Base-by-base conservation (phyloP, 2,329 filamentous ascomycete genomes). In the Arthroderma uncinatum region DNA sequence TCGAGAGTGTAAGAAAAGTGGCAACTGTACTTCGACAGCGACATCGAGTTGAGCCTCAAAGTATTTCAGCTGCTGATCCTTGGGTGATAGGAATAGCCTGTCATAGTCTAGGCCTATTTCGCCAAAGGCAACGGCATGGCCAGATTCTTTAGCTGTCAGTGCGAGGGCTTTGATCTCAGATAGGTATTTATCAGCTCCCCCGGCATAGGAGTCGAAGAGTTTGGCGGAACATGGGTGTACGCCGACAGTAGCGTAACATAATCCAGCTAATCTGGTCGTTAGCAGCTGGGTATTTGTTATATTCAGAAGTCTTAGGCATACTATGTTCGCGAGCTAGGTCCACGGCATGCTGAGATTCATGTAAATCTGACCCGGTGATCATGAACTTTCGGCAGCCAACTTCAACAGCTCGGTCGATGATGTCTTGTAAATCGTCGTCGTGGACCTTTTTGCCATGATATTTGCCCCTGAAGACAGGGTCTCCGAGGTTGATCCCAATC, bases 101-200 rank as follows among this genome's bases (percentile, higher is more conserved):
- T 98, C 93, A 68, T 97, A 98, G 73, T 98, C 93, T 2, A 98
- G 84, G 1, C 93, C 93, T 61, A 98, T 89, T 72, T 98, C 93
- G 53, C 93, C 93, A 69, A 96, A 90, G 5, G 93, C 92, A 5
- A 82, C 80, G 0, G 89, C 84, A 40, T 87, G 78, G 0, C 81
- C 79, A 9, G 70, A 69, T 53, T 71, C 69, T 63, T 82, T 82
- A 0, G 82, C 80, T 36, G 82, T 73, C 1, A 79, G 67, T 2
- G 91, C 82, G 1, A 96, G 75, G 5, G 74, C 67, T 47, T 78
- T 78, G n/a, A 97, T 79, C 30, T 81, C 78, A 58, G 83, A 78
- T 6, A 78, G 62, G 64, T 76, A 65, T 50, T 69, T 68, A 25
- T 68, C 21, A 65, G 75, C 62, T 69, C 76, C 66, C 70, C 78